Evolutionary conservation across 192 early-diverging fungal species (phyloP).

Genomic region (Coemansia sp.): DNA sequence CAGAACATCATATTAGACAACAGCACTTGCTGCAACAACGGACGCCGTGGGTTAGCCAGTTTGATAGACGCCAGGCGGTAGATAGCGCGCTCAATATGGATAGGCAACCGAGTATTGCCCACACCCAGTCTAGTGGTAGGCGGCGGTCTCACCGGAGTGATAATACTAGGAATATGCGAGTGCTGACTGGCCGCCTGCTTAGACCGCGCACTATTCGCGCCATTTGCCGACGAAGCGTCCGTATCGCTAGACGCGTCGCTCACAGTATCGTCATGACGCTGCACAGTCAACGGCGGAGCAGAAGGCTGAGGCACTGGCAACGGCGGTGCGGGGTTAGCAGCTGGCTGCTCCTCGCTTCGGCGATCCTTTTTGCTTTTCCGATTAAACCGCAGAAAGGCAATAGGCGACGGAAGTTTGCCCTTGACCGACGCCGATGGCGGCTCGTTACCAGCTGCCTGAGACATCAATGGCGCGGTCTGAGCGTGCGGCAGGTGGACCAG

Average conservation of each 20-base stretch:
- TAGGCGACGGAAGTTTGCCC: constrained; percentile 47
- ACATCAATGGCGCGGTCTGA: background rate
- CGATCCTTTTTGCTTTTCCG: constrained; percentile 49
- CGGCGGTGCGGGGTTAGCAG: background rate
- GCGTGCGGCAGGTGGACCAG: background rate
- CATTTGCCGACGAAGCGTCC: constrained; percentile 3
- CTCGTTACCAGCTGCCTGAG: background rate
- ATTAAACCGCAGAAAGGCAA: constrained; percentile 51
- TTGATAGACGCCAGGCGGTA: constrained; percentile 76
- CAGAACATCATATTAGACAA: constrained; percentile 85
- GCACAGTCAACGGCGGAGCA: background rate
- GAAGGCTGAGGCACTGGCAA: constrained; percentile 11
- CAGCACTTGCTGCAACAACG: constrained; percentile 72
- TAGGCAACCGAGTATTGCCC: constrained; percentile 60
- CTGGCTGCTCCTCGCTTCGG: constrained; percentile 15
- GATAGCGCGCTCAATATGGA: constrained; percentile 78
- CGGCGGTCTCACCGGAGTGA: constrained; percentile 49
- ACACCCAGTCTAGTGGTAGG: constrained; percentile 38
- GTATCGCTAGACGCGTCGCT: constrained; percentile 27
- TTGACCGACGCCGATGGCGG: constrained; percentile 22
- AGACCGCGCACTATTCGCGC: background rate
- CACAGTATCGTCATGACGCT: constrained; percentile 8
- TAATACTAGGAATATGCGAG: constrained; percentile 57
- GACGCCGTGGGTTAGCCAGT: constrained; percentile 74
- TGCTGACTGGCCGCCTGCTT: constrained; percentile 20